phyloP scores from a whole-genome alignment of 1,284 basidiomycete genomes.

The Marasmius fiardii region DNA sequence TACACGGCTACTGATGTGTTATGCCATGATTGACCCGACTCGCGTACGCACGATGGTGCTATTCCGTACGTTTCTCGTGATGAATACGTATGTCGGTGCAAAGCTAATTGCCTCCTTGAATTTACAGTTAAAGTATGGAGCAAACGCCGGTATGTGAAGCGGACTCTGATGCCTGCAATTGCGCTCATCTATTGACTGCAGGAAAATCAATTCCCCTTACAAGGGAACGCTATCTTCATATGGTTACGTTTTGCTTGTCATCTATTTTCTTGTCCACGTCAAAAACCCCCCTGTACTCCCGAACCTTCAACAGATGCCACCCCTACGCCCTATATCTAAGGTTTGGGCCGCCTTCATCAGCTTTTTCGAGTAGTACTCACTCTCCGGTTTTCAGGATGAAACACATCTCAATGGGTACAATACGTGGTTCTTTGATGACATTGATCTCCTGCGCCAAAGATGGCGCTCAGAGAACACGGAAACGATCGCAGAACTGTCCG shows the following conservation, averaged over 20 bases:
- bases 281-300: constrained; percentile 93
- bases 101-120: constrained; percentile 8
- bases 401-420: constrained; percentile 82
- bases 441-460: constrained; percentile 84
- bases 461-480: constrained; percentile 96
- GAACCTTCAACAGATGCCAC: constrained; percentile 87
- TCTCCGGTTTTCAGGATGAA: constrained; percentile 60
- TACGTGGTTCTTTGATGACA: constrained; percentile 98
- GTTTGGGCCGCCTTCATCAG: constrained; percentile 29
- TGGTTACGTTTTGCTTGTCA: constrained; percentile 95
- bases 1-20: constrained; percentile 93
- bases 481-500: constrained; percentile 88
- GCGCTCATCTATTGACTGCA: constrained; percentile 23
- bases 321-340: constrained; percentile 75
- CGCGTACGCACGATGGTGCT: constrained; percentile 92
- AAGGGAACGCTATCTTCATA: constrained; percentile 96
- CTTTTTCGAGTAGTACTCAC: constrained; percentile 13
- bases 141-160: constrained; percentile 71
- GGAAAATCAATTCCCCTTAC: constrained; percentile 98
- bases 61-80: constrained; percentile 68
- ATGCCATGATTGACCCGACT: constrained; percentile 95
- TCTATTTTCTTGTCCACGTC: constrained; percentile 96
- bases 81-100: constrained; percentile 7
- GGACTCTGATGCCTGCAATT: not conserved
- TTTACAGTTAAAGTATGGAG: constrained; percentile 95